phyloP scores from a whole-genome alignment of 192 early-diverging fungal genomes.

The Mortierella alpina region DNA sequence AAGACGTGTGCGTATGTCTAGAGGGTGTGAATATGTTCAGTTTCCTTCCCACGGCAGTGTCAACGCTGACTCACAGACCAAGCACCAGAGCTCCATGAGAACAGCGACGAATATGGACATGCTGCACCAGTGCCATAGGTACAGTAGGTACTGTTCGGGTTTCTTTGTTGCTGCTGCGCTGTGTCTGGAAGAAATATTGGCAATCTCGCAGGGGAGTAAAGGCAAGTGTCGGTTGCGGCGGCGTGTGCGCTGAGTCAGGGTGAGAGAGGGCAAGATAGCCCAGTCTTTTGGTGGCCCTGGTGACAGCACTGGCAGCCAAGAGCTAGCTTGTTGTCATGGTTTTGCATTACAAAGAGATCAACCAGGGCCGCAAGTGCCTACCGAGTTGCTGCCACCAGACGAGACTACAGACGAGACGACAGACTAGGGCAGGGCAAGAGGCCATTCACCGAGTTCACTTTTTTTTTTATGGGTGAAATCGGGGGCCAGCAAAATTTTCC shows the following conservation, averaged over 20 bases:
- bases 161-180: constrained; percentile 1
- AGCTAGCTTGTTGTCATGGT: background rate
- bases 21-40: too few relatives aligned
- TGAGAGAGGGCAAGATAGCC: too few relatives aligned
- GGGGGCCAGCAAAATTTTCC: background rate
- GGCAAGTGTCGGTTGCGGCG: background rate
- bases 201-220: background rate
- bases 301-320: too few relatives aligned
- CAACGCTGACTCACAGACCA: constrained; percentile 8
- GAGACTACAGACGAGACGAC: too few relatives aligned
- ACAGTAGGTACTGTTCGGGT: background rate
- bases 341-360: constrained; percentile 41
- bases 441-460: constrained; percentile 28
- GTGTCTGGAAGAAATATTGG: constrained; percentile 10
- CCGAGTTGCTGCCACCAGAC: too few relatives aligned
- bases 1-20: too few relatives aligned
- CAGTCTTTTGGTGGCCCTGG: too few relatives aligned
- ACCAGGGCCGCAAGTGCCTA: background rate
- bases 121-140: too few relatives aligned
- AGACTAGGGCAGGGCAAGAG: too few relatives aligned
- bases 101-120: background rate
- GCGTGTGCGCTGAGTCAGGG: too few relatives aligned
- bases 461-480: constrained; percentile 8
- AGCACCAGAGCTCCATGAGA: background rate
- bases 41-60: too few relatives aligned